A percentile compares a stretch with the other conserved stretches of the same genome.
Conservation (phyloP, 768 basidiomycete species). For the Hericium rajendrae region DNA sequence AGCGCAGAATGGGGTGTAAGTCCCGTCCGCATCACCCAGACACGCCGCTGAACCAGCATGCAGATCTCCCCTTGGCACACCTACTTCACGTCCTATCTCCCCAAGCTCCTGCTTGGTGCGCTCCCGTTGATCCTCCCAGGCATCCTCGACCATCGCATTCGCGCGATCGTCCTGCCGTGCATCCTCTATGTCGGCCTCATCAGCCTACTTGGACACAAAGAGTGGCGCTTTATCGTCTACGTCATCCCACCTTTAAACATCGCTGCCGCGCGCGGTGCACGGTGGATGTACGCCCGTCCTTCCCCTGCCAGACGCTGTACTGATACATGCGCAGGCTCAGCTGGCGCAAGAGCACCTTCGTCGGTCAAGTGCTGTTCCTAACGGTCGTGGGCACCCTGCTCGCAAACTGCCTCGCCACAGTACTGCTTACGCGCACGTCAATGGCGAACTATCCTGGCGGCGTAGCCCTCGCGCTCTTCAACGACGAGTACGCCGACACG, state of each 20-base stretch:
- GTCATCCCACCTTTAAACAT: slow-evolving; percentile 75
- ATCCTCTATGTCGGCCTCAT: slow-evolving; percentile 49
- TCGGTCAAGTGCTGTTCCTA: slow-evolving; percentile 38
- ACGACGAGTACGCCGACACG: slow-evolving; percentile 34
- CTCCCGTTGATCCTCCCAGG: slow-evolving; percentile 55
- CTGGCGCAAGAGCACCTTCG: slow-evolving; percentile 36
- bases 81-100: slow-evolving; percentile 62
- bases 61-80: slow-evolving; percentile 61
- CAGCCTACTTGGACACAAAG: slow-evolving; percentile 83
- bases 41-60: neutral
- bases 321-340: slow-evolving; percentile 28
- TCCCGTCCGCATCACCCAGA: slow-evolving; percentile 7
- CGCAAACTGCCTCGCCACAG: slow-evolving; percentile 44
- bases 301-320: neutral
- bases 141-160: slow-evolving; percentile 37
- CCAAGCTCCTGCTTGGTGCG: slow-evolving; percentile 65
- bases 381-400: slow-evolving; percentile 37
- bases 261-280: slow-evolving; percentile 58
- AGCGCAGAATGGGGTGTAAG: slow-evolving; percentile 88
- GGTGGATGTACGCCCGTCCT: slow-evolving; percentile 47
- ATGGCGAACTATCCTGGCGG: slow-evolving; percentile 87
- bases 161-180: slow-evolving; percentile 41
- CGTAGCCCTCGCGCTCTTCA: slow-evolving; percentile 52
- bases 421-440: slow-evolving; percentile 48
- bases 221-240: slow-evolving; percentile 95